These are phyloP conservation scores for Pseudogymnoascus sp. DNA, from an alignment of 2,329 filamentous ascomycete genomes.

Conservation along the genomic window DNA sequence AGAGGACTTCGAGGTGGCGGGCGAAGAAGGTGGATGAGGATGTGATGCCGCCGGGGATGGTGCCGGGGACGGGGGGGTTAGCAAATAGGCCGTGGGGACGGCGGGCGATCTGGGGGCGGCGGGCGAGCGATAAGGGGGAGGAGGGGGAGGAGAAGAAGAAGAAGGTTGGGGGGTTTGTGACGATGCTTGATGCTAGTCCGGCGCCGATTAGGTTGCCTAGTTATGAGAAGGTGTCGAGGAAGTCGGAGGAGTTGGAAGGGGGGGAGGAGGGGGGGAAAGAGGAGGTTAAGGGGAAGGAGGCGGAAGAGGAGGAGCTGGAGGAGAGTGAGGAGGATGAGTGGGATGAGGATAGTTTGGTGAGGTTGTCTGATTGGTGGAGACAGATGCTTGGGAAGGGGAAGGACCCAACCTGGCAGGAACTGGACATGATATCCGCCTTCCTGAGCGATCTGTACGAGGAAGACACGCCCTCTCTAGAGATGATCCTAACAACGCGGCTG, in stretches of 20 bases:
- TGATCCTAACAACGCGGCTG: constrained; percentile 14
- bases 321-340: constrained; percentile 3
- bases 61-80: neutral
- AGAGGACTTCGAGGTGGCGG: neutral
- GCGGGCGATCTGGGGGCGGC: neutral
- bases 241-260: neutral
- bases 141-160: neutral
- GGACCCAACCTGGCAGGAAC: neutral
- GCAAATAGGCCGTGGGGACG: neutral
- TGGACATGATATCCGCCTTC: neutral
- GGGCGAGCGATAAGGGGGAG: neutral
- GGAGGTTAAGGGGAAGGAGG: neutral
- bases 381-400: neutral
- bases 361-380: constrained; percentile 3
- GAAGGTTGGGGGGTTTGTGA: neutral
- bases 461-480: neutral
- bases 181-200: neutral
- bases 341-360: neutral
- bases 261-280: too few relatives aligned
- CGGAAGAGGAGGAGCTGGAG: neutral
- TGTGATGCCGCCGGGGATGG: neutral
- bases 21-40: neutral
- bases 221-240: neutral
- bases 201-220: neutral
- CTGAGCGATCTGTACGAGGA: neutral